Evolutionary conservation across 169 alveolate species (phyloP), one percentile per base, ranked within the genome.

Genomic region (Plasmodium ovale): DNA sequence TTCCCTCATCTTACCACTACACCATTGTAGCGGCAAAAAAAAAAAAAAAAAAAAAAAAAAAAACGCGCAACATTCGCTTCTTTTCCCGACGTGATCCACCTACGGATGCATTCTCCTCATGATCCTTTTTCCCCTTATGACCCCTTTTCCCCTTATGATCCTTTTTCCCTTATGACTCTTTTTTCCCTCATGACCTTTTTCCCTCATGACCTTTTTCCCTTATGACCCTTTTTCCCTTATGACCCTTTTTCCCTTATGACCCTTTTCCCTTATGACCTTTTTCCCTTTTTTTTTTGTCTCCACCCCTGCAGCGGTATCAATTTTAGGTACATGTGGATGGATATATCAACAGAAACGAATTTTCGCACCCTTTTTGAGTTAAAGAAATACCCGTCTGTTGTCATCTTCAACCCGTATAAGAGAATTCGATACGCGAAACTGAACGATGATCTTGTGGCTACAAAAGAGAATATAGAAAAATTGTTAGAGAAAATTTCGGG

Each of bases 241-340:
- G 29, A 35, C 14, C 21, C 6, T 27, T n/a, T 62, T 29, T 27
- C 5, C n/a, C 1, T 31, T 27, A 6, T 62, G 23, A 62, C 29
- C 31, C 14, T 64, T 33, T 10, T 27, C 23, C 14, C n/a, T 35
- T n/a, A 5, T 27, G 5, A 14, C 33, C 35, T 33, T 1, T 33
- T 64, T 64, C 23, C 2, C 25, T 19, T 67, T 0, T 19, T 39
- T 42, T 37, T 67, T 35, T 67, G 35, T 67, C 7, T 14, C 51
- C 37, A 27, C 37, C 54, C 25, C n/a, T 16, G 69, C 72, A 94
- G 94, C 49, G 96, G 96, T 0, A 72, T 92, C 10, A 92, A 77
- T 35, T 94, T 94, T 67, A 92, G 94, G 71, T 96, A 95, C 94
- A 95, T 96, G 97, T 96, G 97, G 97, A 94, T 96, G 89, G 93